phyloP scores from a whole-genome alignment of 1,139 yeast genomes.

The Debaryomycetaceae sp. region DNA sequence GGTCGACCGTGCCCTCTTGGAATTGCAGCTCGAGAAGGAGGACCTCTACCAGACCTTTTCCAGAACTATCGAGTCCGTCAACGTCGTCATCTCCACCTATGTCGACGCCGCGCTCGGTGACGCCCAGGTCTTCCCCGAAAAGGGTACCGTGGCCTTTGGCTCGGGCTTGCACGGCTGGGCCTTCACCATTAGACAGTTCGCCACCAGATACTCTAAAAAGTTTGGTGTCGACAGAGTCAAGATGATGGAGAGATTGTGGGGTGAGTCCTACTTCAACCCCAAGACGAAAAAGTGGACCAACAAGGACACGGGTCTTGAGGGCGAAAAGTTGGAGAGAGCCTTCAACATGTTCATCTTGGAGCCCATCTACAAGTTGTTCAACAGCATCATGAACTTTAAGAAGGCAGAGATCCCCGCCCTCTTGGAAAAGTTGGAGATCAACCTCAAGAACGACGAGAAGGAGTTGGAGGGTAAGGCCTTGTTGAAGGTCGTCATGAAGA shows the following conservation, averaged over 20 bases:
- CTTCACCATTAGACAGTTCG: conserved; percentile 98
- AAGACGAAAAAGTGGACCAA: conserved; percentile 99
- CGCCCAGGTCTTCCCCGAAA: conserved; percentile 96
- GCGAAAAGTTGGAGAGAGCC: conserved; percentile 95
- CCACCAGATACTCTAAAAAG: conserved; percentile 96
- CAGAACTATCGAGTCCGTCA: conserved; percentile 98
- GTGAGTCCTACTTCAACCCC: conserved; percentile 99
- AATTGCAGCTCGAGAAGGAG: conserved; percentile 97
- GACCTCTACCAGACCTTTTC: conserved; percentile 97
- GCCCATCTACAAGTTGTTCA: conserved; percentile 90
- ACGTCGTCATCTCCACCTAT: conserved; percentile 96
- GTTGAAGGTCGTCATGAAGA: conserved; percentile 97
- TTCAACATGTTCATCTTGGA: conserved; percentile 99
- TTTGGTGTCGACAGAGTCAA: conserved; percentile 97
- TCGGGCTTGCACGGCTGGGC: conserved; percentile 99
- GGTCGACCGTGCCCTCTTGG: conserved; percentile 99
- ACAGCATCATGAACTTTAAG: conserved; percentile 46
- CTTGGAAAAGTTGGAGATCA: conserved; percentile 85
- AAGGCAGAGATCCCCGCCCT: conserved; percentile 88
- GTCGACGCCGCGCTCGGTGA: conserved; percentile 88
- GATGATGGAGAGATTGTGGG: conserved; percentile 99
- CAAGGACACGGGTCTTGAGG: conserved; percentile 93
- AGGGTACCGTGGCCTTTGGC: conserved; percentile 99
- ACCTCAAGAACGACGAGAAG: conserved; percentile 87
- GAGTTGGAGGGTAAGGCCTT: conserved; percentile 98